Percentiles rank a stretch among this genome's conserved stretches.
Conservation (phyloP, 257 asterid genomes). For the Solanum gracilifrons region DNA sequence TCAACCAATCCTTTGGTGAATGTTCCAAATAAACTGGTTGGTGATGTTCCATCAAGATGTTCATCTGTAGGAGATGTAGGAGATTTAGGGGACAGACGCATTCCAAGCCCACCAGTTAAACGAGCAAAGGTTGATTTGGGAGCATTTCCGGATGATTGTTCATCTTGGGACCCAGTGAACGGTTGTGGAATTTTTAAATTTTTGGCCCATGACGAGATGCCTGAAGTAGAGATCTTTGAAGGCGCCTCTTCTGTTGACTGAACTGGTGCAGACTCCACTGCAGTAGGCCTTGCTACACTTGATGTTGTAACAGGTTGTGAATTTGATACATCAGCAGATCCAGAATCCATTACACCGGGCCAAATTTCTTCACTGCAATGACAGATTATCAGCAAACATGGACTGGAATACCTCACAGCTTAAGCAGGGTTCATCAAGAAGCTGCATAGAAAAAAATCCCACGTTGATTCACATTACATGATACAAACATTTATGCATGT, state of each 20-base stretch:
- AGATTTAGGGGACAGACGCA: conserved; percentile 70
- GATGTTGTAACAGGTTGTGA: conserved; percentile 21
- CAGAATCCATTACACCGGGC: conserved; percentile 37
- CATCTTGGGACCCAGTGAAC: conserved; percentile 61
- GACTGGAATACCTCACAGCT: background rate
- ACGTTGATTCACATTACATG: background rate
- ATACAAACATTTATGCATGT: background rate
- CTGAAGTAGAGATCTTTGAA: conserved; percentile 65
- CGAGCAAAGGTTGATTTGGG: conserved; percentile 68
- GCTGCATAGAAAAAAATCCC: background rate
- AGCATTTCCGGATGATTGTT: conserved; percentile 46
- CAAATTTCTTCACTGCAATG: conserved; percentile 4
- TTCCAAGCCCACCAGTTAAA: conserved; percentile 67
- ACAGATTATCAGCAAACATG: background rate
- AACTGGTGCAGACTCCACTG: conserved; percentile 30
- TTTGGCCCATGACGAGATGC: conserved; percentile 88
- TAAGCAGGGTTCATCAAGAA: background rate
- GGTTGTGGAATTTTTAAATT: conserved; percentile 80
- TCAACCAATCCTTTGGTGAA: conserved; percentile 89
- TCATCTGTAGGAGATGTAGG: conserved; percentile 67
- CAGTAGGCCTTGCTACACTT: conserved; percentile 18
- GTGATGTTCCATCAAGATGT: conserved; percentile 40
- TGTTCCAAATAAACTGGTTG: conserved; percentile 70
- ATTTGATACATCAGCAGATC: conserved; percentile 37
- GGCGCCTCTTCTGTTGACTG: conserved; percentile 34